Evolutionary conservation across 192 early-diverging fungal genomes (phyloP), one percentile per base, ranked within the genome.

Genomic region (Backusella australiensis): DNA sequence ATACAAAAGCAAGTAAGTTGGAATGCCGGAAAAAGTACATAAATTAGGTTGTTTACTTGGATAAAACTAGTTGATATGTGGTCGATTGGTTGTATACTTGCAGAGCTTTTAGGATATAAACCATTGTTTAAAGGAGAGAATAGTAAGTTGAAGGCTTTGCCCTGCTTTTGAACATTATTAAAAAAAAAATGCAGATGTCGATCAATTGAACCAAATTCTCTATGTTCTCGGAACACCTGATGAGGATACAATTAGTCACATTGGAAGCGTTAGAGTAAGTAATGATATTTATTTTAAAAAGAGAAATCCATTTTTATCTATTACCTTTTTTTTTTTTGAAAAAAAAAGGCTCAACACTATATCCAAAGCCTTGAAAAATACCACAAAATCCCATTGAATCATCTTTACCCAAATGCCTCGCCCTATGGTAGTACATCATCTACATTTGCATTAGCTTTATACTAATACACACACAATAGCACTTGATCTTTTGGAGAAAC

Each of bases 131-230:
- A 93, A 73, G 96, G 96, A 38, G 82, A 89, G 56, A 94, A 97
- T 85, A 94, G 79, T 80, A 80, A 70, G 68, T 72, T n/a, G 83
- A 80, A 49, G 69, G 26, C 44, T 32, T 32, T 88, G 2, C 11
- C 26, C 68, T 35, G 66, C 6, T 67, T 34, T 26, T 71, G 69
- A 72, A 86, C 93, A 49, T 92, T 95, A 77, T 95, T 90, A 74
- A 93, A 32, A 32, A 32, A 32, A 23, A 29, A 29, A 96, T 69
- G 79, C n/a, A 91, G 89, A 94, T 77, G 93, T 96, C 19, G 94
- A 97, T 82, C 96, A 97, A 80, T 86, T 97, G 71, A 94, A 95
- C 82, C 91, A 94, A 82, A 97, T 97, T 63, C 82, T 97, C 70
- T 86, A 86, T 65, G 89, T 95, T 39, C 86, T 96, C 23, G 96